These are phyloP conservation scores for Tuber microsphaerosporum DNA, from an alignment of 495 filamentous ascomycete genomes.

Conservation along the genomic window DNA sequence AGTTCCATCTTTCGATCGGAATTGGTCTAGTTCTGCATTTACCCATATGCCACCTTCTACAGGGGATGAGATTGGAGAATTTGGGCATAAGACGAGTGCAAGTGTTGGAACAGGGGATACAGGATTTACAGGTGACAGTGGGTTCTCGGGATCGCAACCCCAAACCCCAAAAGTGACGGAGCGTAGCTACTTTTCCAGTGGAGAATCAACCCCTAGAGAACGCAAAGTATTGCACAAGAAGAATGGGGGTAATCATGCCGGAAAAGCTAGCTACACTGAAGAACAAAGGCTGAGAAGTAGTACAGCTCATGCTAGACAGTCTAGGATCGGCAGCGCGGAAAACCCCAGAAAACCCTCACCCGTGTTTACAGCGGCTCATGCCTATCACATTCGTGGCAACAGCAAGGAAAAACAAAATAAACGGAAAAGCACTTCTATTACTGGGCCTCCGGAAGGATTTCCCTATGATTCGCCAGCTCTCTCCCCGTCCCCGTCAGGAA, in stretches of 20 bases:
- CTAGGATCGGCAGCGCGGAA: slow-evolving; percentile 64
- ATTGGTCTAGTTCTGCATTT: slow-evolving; percentile 51
- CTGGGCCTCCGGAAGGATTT: slow-evolving; percentile 28
- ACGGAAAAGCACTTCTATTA: slow-evolving; percentile 32
- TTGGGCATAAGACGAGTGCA: slow-evolving; percentile 26
- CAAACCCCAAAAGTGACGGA: slow-evolving; percentile 54
- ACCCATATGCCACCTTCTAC: slow-evolving; percentile 44
- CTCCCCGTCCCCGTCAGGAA: slow-evolving; percentile 20
- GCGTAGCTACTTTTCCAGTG: slow-evolving; percentile 87
- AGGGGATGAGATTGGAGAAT: slow-evolving; percentile 46
- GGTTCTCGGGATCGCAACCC: slow-evolving; percentile 40
- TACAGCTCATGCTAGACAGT: slow-evolving; percentile 61
- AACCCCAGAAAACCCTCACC: slow-evolving; percentile 27
- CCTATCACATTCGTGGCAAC: slow-evolving; percentile 35
- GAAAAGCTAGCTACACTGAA: slow-evolving; percentile 65
- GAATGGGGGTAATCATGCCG: slow-evolving; percentile 53
- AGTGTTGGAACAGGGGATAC: slow-evolving; percentile 40
- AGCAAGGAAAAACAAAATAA: slow-evolving; percentile 38
- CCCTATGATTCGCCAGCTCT: slow-evolving; percentile 27
- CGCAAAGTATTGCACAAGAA: slow-evolving; percentile 78
- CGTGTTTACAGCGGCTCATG: slow-evolving; percentile 35
- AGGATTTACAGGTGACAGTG: slow-evolving; percentile 38
- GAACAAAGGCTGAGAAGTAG: slow-evolving; percentile 58
- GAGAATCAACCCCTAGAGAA: slow-evolving; percentile 66
- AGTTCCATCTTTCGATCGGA: slow-evolving; percentile 66